Evolutionary conservation across 2,329 filamentous ascomycete genomes (phyloP).

Genomic region (Nothomitra cinnamomea): DNA sequence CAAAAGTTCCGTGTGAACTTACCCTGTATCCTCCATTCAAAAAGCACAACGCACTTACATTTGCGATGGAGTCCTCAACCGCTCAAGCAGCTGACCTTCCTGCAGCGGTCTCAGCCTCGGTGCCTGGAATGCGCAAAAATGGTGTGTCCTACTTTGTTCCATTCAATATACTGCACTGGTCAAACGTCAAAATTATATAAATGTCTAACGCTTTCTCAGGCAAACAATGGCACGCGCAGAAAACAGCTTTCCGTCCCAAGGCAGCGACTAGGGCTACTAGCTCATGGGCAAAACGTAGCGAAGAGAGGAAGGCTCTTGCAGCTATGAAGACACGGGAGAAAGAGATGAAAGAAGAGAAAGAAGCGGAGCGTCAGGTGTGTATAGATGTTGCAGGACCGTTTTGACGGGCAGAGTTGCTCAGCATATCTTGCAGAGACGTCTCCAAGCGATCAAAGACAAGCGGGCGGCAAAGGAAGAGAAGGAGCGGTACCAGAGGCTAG

Average conservation of each 20-base stretch:
- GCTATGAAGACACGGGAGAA: conserved; percentile 87
- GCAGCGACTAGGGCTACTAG: conserved; percentile 42
- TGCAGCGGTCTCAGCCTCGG: background rate
- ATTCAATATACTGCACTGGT: background rate
- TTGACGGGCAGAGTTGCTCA: conserved; percentile 5
- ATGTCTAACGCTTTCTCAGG: conserved; percentile 34
- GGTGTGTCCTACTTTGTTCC: conserved; percentile 33
- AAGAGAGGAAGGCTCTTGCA: conserved; percentile 49
- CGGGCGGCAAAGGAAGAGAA: conserved; percentile 82
- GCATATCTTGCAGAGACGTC: conserved; percentile 39
- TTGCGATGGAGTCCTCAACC: conserved; percentile 27
- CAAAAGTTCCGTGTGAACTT: no score
- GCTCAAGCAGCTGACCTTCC: conserved; percentile 17
- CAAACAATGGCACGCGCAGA: conserved; percentile 82
- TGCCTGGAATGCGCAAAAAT: conserved; percentile 61
- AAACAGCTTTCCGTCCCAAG: conserved; percentile 70
- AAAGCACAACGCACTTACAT: no score
- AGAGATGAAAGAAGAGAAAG: conserved; percentile 92
- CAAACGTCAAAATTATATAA: conserved; percentile 9
- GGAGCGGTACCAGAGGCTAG: conserved; percentile 83
- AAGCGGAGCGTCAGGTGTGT: conserved; percentile 64
- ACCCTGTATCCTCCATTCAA: no score
- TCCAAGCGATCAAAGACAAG: conserved; percentile 70
- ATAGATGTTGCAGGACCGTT: conserved; percentile 5
- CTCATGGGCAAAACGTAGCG: conserved; percentile 60